These are phyloP conservation scores for Rhodotorula sp. DNA, from an alignment of 1,284 basidiomycete species.

Conservation along the genomic window DNA sequence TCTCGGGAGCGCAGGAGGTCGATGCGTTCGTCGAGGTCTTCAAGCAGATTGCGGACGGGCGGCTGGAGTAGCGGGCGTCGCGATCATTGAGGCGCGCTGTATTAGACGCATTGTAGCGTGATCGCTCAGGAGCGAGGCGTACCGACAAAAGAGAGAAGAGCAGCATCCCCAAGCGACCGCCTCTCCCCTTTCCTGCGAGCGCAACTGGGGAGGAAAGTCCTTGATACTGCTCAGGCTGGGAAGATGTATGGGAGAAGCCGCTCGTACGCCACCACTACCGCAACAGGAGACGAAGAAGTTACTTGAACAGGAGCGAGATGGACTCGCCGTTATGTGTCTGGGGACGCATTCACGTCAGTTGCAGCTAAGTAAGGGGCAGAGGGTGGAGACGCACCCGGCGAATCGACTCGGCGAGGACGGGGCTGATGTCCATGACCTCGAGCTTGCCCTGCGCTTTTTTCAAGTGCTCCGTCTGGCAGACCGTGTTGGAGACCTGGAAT, in stretches of 20 bases:
- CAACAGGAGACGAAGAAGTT: neutral
- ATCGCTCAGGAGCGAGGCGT: no score
- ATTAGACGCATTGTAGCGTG: no score
- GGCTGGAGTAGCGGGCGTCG: slow-evolving; percentile 8
- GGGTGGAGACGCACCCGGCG: slow-evolving; percentile 55
- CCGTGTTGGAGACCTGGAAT: slow-evolving; percentile 68
- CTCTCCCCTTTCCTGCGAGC: no score
- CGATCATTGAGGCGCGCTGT: no score
- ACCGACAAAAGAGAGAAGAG: no score
- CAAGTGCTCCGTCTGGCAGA: slow-evolving; percentile 62
- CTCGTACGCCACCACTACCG: neutral
- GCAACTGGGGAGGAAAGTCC: slow-evolving; percentile 1
- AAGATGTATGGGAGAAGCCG: neutral
- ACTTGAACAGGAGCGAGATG: slow-evolving; percentile 46
- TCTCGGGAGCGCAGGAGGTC: slow-evolving; percentile 50
- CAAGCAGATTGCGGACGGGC: slow-evolving; percentile 45
- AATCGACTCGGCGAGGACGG: slow-evolving; percentile 92
- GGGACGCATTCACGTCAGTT: neutral
- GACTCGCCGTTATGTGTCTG: slow-evolving; percentile 87
- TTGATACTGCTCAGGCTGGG: neutral
- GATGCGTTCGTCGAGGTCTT: slow-evolving; percentile 54
- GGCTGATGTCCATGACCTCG: slow-evolving; percentile 74
- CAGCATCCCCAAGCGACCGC: no score
- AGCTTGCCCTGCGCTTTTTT: slow-evolving; percentile 52
- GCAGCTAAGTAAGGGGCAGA: no score